phyloP scores from a whole-genome alignment of 2,329 filamentous ascomycete genomes.

The Trichoderma breve region DNA sequence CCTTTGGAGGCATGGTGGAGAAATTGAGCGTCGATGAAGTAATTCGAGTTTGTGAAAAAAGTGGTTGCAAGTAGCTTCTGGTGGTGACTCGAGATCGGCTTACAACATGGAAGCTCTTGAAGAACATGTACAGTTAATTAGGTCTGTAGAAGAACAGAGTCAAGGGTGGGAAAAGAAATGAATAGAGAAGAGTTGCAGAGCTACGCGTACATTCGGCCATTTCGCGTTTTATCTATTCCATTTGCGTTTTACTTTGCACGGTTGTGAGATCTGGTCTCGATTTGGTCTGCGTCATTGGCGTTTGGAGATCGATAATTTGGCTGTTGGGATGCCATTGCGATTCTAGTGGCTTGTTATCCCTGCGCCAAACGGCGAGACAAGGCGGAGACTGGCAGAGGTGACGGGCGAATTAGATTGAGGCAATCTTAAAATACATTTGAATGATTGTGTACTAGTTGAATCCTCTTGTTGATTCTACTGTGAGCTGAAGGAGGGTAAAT shows the following conservation, averaged over 20 bases:
- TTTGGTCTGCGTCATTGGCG: slow-evolving; percentile 33
- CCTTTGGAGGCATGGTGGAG: slow-evolving; percentile 31
- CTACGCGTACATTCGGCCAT: neutral
- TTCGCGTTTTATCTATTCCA: neutral
- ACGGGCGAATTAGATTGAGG: neutral
- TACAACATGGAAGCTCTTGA: neutral
- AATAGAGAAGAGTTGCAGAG: neutral
- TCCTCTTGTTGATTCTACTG: neutral
- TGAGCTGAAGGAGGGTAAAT: neutral
- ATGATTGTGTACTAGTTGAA: neutral
- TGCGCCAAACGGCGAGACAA: slow-evolving; percentile 10
- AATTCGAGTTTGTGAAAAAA: neutral
- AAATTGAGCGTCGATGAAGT: neutral
- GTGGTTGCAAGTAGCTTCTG: neutral
- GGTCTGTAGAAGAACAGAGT: neutral
- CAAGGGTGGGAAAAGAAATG: neutral
- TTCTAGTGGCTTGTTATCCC: slow-evolving; percentile 22
- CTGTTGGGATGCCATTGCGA: slow-evolving; percentile 9
- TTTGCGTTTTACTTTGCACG: neutral
- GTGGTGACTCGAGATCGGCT: neutral
- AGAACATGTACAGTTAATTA: slow-evolving; percentile 8
- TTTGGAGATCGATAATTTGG: slow-evolving; percentile 30
- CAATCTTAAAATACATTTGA: neutral
- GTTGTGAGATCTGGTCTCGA: slow-evolving; percentile 26
- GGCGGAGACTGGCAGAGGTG: neutral